Percentiles rank a stretch among this genome's conserved stretches.
These are phyloP conservation scores for Pelargonium australe DNA, from an alignment of 441 rosid species.

Conservation along the genomic window DNA sequence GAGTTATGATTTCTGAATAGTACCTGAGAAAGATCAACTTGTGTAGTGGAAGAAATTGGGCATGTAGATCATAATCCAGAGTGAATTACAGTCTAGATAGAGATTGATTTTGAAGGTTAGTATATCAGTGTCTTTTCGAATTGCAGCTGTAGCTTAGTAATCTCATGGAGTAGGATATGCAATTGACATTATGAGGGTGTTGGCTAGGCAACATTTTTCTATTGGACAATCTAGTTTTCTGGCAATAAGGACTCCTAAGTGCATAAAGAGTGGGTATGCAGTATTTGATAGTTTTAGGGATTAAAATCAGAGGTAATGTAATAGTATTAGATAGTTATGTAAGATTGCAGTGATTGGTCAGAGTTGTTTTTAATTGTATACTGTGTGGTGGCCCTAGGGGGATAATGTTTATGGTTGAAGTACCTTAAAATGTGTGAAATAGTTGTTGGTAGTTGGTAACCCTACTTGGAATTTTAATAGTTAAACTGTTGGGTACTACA, in stretches of 20 bases:
- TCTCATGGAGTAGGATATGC: background rate
- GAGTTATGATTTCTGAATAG: background rate
- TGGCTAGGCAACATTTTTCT: background rate
- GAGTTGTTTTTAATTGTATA: background rate
- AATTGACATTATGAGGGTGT: background rate
- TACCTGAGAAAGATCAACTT: background rate
- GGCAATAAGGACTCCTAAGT: background rate
- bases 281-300: background rate
- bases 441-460: slow-evolving; percentile 2
- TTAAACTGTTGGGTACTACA: background rate
- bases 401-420: background rate
- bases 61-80: background rate
- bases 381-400: background rate
- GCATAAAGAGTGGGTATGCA: background rate
- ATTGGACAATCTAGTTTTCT: background rate
- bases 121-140: background rate
- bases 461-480: background rate
- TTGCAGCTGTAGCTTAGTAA: background rate
- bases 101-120: background rate
- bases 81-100: background rate
- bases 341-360: background rate
- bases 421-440: slow-evolving; percentile 1
- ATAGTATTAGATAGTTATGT: background rate
- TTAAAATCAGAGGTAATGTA: background rate
- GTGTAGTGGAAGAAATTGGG: background rate